Evolutionary conservation across 768 basidiomycete species (phyloP).

Genomic region (Trametes villosa): DNA sequence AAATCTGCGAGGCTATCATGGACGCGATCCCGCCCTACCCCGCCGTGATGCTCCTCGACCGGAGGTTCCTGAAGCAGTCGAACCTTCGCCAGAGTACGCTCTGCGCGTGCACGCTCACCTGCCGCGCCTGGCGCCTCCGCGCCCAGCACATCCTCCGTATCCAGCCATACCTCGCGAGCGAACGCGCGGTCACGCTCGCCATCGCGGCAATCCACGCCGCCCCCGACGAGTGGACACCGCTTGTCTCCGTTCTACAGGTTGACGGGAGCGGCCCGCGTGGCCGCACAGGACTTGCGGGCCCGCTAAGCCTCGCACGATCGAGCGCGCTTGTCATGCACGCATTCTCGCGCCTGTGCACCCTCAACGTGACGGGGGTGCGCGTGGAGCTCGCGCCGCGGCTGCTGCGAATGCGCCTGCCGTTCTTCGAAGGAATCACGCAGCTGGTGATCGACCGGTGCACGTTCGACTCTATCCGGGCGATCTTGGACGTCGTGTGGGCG

Average conservation of each 20-base stretch:
- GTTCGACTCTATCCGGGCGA: conserved; percentile 1
- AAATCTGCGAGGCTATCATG: no score
- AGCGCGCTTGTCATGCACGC: no score
- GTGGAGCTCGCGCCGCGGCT: background rate
- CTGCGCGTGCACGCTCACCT: no score
- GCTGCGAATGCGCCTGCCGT: background rate
- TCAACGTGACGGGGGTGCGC: no score
- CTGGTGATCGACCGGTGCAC: background rate
- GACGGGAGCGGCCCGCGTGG: background rate
- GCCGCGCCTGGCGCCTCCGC: no score
- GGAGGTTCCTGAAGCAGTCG: no score
- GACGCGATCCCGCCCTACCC: no score
- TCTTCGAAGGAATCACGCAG: background rate
- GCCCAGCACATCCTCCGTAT: no score
- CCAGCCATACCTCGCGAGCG: background rate
- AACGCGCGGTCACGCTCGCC: background rate
- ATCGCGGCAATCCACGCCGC: background rate
- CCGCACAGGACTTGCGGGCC: background rate
- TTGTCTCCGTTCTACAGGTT: background rate
- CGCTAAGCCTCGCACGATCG: no score
- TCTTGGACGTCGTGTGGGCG: background rate
- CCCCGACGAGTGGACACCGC: background rate
- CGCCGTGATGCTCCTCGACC: no score
- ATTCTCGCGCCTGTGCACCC: no score
- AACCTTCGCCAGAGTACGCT: no score